phyloP scores from a whole-genome alignment of 441 rosid species.

The Populus hybrid region DNA sequence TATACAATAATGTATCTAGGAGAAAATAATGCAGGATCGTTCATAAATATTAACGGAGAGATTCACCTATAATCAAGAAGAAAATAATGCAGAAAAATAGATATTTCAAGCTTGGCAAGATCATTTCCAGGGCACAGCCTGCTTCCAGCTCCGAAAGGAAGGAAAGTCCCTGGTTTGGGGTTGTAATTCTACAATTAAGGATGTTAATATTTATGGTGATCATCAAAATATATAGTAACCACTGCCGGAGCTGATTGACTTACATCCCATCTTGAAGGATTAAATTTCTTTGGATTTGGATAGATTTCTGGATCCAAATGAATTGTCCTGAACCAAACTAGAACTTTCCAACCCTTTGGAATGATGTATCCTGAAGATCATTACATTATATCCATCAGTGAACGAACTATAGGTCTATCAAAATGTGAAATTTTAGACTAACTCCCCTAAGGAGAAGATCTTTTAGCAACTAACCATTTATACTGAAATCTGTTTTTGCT shows the following conservation, averaged over 20 bases:
- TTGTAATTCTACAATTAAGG: slow-evolving; percentile 35
- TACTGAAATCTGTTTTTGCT: slow-evolving; percentile 51
- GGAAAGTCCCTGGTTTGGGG: slow-evolving; percentile 61
- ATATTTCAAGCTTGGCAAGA: slow-evolving; percentile 81
- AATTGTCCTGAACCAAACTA: slow-evolving; percentile 76
- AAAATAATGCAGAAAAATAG: slow-evolving; percentile 79
- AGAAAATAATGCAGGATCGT: not conserved
- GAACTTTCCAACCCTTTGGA: slow-evolving; percentile 85
- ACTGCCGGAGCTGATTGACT: slow-evolving; percentile 5
- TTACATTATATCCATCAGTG: not conserved
- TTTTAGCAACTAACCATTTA: slow-evolving; percentile 41
- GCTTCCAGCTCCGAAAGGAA: slow-evolving; percentile 90
- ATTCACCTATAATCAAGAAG: slow-evolving; percentile 63
- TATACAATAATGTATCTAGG: not conserved
- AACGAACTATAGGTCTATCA: not conserved
- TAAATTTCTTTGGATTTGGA: slow-evolving; percentile 61
- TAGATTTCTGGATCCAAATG: slow-evolving; percentile 62
- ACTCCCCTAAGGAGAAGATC: not conserved
- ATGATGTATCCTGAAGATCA: slow-evolving; percentile 52
- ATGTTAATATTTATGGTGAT: not conserved
- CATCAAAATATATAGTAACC: not conserved
- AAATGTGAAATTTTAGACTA: too few relatives aligned
- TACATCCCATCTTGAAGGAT: slow-evolving; percentile 93
- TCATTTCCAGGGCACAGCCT: slow-evolving; percentile 84
- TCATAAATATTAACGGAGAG: not conserved